A percentile compares a stretch with the other conserved stretches of the same genome.
These are phyloP conservation scores for Fusarium sp. DNA, from an alignment of 2,329 filamentous ascomycete genomes.

Conservation along the genomic window DNA sequence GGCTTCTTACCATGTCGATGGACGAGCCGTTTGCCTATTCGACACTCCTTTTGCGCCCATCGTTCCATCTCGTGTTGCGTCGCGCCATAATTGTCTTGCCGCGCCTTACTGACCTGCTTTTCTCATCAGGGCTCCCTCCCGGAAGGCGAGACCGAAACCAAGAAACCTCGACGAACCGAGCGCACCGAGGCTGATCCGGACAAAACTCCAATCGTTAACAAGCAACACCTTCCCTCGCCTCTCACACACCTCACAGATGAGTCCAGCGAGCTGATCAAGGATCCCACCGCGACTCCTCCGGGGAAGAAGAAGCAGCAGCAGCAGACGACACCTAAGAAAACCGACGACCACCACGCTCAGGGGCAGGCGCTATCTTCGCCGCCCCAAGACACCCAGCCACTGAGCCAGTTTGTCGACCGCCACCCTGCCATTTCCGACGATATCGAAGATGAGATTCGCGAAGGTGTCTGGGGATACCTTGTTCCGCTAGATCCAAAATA, in stretches of 20 bases:
- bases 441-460: constrained; percentile 83
- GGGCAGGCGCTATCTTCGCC: constrained; percentile 67
- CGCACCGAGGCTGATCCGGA: constrained; percentile 71
- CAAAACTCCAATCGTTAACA: constrained; percentile 72
- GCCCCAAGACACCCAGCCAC: constrained; percentile 71
- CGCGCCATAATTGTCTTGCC: constrained; percentile 3
- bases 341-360: constrained; percentile 63
- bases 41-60: constrained; percentile 18
- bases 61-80: constrained; percentile 26
- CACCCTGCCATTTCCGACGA: constrained; percentile 81
- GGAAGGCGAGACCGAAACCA: constrained; percentile 74
- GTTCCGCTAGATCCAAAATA: constrained; percentile 82
- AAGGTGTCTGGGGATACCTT: constrained; percentile 96
- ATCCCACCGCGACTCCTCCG: constrained; percentile 78
- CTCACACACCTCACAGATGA: constrained; percentile 74
- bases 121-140: constrained; percentile 72
- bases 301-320: constrained; percentile 71
- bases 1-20: constrained; percentile 3
- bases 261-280: constrained; percentile 72
- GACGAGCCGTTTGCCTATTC: constrained; percentile 6
- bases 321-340: constrained; percentile 65
- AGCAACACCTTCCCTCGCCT: constrained; percentile 83
- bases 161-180: constrained; percentile 86
- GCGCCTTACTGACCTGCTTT: constrained; percentile 42
- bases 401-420: constrained; percentile 80